Evolutionary conservation across 352 stramenopile species (phyloP), one percentile per base, ranked within the genome.

Genomic region (Aphanomyces stellatus): DNA sequence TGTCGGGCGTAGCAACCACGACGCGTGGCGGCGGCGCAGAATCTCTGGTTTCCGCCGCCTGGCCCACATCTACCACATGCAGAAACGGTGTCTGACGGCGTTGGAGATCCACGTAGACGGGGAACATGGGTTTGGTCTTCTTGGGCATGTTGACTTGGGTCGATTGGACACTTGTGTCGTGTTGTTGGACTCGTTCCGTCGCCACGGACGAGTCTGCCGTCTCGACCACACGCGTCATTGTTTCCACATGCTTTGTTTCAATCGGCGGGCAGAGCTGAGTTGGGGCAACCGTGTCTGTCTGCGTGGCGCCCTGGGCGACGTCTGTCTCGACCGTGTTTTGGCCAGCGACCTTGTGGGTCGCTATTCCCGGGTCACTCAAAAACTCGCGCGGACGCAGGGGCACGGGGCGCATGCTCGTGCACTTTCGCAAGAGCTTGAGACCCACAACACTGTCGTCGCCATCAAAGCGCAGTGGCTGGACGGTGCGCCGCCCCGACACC

Each of bases 361-460:
- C 15, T 15, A 24, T 7, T 30, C 5, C 6, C 22, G 40, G 34
- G 10, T 31, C 41, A 34, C 25, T 37, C 19, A 33, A n/a, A 37
- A 59, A 67, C 1, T 25, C 27, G 17, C 48, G 27, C 10, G 30
- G 41, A 4, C 60, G 30, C 41, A 67, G 24, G 17, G 60, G 33
- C 10, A 67, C 41, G 22, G 17, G 27, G 2, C 10, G 1, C 60
- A 56, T 67, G 24, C 31, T 59, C 10, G n/a, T 13, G 30, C 37
- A 27, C 46, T 67, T 55, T 4, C 60, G 43, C 7, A 67, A 31
- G 30, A 67, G 60, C 37, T 67, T 67, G 22, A 67, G 60, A 15
- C 25, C 24, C 28, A 57, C 46, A 13, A 11, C 19, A 19, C 15
- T 11, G 17, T 57, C 34, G 43, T 41, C 11, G 27, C 27, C 22